Evolutionary conservation across 2,329 filamentous ascomycete genomes (phyloP).

Genomic region (Trichoderma brevicompactum): DNA sequence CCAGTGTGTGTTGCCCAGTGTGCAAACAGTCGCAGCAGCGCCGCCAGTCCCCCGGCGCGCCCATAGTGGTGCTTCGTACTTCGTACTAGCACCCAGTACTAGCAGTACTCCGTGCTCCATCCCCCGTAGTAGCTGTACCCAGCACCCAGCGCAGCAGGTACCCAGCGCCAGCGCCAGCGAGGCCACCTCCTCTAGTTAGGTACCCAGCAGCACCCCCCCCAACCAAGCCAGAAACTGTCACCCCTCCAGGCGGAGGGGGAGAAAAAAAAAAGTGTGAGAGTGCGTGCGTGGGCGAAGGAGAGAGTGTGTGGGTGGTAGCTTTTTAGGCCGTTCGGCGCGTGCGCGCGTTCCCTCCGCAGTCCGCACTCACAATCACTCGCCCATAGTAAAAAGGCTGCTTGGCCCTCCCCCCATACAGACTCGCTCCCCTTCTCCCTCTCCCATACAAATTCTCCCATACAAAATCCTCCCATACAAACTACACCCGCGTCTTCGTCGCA

Average conservation of each 20-base stretch:
- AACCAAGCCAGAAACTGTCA: constrained; percentile 17
- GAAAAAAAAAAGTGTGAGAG: constrained; percentile 7
- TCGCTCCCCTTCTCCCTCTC: constrained; percentile 60
- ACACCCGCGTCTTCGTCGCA: constrained; percentile 49
- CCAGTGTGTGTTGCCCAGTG: constrained; percentile 29
- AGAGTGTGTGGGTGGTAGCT: constrained; percentile 29
- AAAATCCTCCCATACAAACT: constrained; percentile 57
- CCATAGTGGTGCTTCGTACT: constrained; percentile 14
- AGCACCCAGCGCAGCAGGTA: constrained; percentile 10
- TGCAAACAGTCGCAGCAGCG: constrained; percentile 10
- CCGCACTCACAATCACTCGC: constrained; percentile 64
- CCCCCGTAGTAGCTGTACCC: background rate
- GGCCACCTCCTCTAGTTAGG: background rate
- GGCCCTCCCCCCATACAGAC: constrained; percentile 60
- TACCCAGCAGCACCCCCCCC: constrained; percentile 22
- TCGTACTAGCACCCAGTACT: background rate
- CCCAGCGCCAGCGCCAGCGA: constrained; percentile 10
- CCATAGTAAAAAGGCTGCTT: constrained; percentile 68
- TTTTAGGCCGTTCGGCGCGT: constrained; percentile 30
- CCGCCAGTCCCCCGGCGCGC: constrained; percentile 12
- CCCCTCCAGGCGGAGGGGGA: constrained; percentile 17
- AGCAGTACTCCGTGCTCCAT: constrained; percentile 15
- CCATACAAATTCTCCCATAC: constrained; percentile 64
- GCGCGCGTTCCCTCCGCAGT: constrained; percentile 38
- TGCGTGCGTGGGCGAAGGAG: constrained; percentile 23